Base-by-base conservation (phyloP, 371 early-diverging fungal genomes). In the Nematocida parisii region DNA sequence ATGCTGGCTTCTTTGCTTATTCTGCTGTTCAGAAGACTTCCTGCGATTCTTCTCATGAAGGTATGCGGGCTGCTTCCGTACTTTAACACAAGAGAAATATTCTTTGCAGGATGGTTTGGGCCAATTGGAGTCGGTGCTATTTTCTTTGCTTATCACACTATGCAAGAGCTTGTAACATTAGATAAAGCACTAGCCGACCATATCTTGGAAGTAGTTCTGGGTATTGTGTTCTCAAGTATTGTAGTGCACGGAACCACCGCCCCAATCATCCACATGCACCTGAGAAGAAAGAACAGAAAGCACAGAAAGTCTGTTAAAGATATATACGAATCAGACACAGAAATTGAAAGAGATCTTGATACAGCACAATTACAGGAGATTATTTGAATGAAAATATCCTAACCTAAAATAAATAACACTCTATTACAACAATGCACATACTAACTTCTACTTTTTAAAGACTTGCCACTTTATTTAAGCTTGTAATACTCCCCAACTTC, bases 81-180 rank as follows among this genome's bases (percentile, higher is more conserved):
- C 50, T 87, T 89, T 40, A 91, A 88, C 0, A 90, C 87, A 64
- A 89, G 90, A 42, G 94, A 95, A 84, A 93, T 92, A 0, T 83
- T 93, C 3, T 95, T 95, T 85, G 91, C 92, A 33, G 96, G 96
- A 0, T 95, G 93, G 93, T 95, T 94, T 84, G 96, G 95, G 3
- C 96, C 96, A 0, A 92, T 96, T 66, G 96, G 96, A 13, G 91
- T 91, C 20, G 90, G 88, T 61, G 95, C 96, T 0, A 87, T 95
- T 2, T 95, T 86, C 72, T 87, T 81, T 50, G 73, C 66, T 4
- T 55, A 71, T 54, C 81, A 81, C 56, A 45, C 72, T 4, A 33
- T 24, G 24, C 62, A 72, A 27, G 66, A 47, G 56, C 66, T 74
- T 15, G 54, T 18, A 9, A 33, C 46, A 5, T 9, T 20, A 5